Base-by-base conservation (phyloP, 1,284 basidiomycete genomes). In the Microbotryomycetes sp. region DNA sequence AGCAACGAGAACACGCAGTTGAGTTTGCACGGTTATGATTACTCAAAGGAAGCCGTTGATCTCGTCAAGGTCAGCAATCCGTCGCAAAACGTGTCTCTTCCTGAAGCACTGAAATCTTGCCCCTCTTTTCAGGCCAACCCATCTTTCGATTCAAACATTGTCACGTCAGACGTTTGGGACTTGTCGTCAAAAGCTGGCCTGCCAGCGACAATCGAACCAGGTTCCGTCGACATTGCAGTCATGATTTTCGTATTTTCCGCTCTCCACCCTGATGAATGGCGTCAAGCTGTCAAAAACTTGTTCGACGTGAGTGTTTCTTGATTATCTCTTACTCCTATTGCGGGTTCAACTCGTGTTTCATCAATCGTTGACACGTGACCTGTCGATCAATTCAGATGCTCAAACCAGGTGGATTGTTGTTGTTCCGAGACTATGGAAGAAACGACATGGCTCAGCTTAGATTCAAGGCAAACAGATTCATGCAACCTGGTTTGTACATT, bases 231-330 rank as follows among this genome's bases (percentile, higher is more conserved):
- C 73, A 84, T 97, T 32, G 80, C 91, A 46, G 84, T 93, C n/a
- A 82, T 97, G 67, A 88, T 99, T 52, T 99, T 97, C 73, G 92
- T 97, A 16, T 79, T 98, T 57, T 93, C 89, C 57, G 96, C 96
- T 0, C 78, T 99, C 19, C 92, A 97, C 74, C 96, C 96, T 0
- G 77, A 84, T 54, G 94, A 99, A 79, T 99, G 96, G 96, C 75
- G 78, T 0, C 83, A 82, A 61, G 93, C 93, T 0, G 80, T 96
- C 22, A 76, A 80, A n/a, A 98, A 98, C 74, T 82, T 96, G 1
- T 83, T 87, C 71, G 81, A 80, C 70, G 90, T 90, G 54, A n/a
- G n/a, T n/a, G n/a, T n/a, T n/a, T n/a, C n/a, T n/a, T n/a, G n/a
- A n/a, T n/a, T n/a, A n/a, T n/a, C n/a, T n/a, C n/a, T n/a, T n/a